Evolutionary conservation across 2,329 filamentous ascomycete species (phyloP).

Genomic region (Alternaria gansuensis): DNA sequence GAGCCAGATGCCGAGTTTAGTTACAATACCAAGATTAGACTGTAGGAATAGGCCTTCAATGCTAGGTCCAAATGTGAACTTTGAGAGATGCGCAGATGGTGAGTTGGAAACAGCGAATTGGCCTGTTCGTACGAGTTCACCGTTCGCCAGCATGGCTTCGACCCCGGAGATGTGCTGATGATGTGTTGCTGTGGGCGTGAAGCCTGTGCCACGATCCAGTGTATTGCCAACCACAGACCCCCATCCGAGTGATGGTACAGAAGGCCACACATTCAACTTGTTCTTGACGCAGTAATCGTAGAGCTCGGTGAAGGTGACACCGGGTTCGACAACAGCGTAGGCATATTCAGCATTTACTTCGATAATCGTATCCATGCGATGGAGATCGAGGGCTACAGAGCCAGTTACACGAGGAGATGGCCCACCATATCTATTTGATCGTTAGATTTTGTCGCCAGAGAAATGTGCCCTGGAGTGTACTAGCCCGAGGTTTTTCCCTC

Average conservation of each 20-base stretch:
- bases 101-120: slow-evolving; percentile 56
- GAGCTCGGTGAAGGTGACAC: slow-evolving; percentile 44
- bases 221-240: slow-evolving; percentile 52
- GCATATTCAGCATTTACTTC: slow-evolving; percentile 57
- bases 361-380: slow-evolving; percentile 57
- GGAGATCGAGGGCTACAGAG: slow-evolving; percentile 47
- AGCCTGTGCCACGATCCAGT: slow-evolving; percentile 55
- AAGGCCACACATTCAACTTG: slow-evolving; percentile 48
- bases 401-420: slow-evolving; percentile 51
- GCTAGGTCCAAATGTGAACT: slow-evolving; percentile 52
- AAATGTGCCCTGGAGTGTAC: not conserved
- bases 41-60: slow-evolving; percentile 61
- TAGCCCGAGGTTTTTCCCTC: slow-evolving; percentile 51
- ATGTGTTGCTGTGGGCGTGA: slow-evolving; percentile 52
- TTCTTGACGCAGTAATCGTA: slow-evolving; percentile 45
- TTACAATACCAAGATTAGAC: slow-evolving; percentile 62
- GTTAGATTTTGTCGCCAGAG: not conserved
- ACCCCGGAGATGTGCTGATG: slow-evolving; percentile 52
- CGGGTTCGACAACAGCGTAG: slow-evolving; percentile 57
- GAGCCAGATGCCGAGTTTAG: slow-evolving; percentile 50
- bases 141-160: slow-evolving; percentile 50
- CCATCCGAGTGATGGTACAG: slow-evolving; percentile 47
- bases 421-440: slow-evolving; percentile 37
- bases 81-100: slow-evolving; percentile 51
- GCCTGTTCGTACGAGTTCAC: slow-evolving; percentile 47